Evolutionary conservation across 1,284 basidiomycete genomes (phyloP), one percentile per base, ranked within the genome.

Genomic region (Malassezia cuniculi): DNA sequence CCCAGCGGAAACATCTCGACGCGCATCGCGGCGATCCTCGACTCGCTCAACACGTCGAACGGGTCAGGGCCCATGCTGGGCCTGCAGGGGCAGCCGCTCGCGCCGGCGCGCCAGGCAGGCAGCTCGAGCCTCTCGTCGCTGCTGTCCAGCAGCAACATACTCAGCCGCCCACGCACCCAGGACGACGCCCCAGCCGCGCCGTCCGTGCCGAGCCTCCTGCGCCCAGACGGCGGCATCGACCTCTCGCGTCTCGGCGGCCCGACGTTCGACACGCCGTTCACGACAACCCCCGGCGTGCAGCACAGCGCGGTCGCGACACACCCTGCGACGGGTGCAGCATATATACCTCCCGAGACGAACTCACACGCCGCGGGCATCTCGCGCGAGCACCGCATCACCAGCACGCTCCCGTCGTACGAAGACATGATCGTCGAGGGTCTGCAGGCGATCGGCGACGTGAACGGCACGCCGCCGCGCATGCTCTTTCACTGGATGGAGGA

Each of bases 371-470:
- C n/a, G n/a, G n/a, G n/a, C n/a, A n/a, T n/a, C n/a, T n/a, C n/a
- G 22, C 22, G 22, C 7, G 22, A 24, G 22, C 22, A 24, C 22
- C 31, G 42, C 7, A 31, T 45, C 29, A 55, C 54, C 16, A 55
- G 52, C 45, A 52, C 52, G 16, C 41, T 60, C 16, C 57, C 57
- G 15, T 60, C 57, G 26, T 60, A 60, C 35, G 57, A 60, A 27
- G 57, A 60, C 40, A 60, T 60, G 57, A 55, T 60, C 14, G 51
- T 57, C 36, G 57, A 60, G 33, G 57, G 55, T 22, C 41, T 60
- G 14, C 50, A 48, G 25, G 39, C 48, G 17, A 52, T 55, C 37
- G 51, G 53, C 36, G 31, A 46, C 39, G 30, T 40, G 25, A 42
- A 41, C 22, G 43, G 54, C 32, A 45, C 57, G 9, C 57, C 57